Percentiles rank a stretch among this genome's conserved stretches.
Evolutionary conservation across 179 eudicot species (phyloP).

Genomic region (Actinidia chinensis): DNA sequence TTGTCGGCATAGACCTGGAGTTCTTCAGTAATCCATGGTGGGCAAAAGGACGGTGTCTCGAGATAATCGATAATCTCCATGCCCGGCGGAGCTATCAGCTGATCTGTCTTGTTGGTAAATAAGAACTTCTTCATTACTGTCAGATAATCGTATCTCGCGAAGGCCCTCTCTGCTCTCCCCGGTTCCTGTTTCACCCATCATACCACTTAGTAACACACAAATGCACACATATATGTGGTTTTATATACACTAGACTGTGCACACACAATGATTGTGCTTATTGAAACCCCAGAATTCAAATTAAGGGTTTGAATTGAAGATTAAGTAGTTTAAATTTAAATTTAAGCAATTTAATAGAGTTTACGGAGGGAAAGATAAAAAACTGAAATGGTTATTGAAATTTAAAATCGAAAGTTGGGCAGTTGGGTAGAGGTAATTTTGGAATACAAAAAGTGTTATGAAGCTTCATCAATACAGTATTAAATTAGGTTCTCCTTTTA

Average conservation of each 20-base stretch:
- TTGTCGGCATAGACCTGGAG: constrained; percentile 50
- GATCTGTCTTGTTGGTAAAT: constrained; percentile 33
- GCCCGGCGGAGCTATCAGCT: constrained; percentile 41
- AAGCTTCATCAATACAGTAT: too few species aligned
- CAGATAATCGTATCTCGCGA: constrained; percentile 44
- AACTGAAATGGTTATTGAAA: too few species aligned
- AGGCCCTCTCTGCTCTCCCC: constrained; percentile 52
- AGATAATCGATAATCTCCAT: constrained; percentile 52
- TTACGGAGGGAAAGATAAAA: neutral
- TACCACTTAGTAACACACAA: neutral
- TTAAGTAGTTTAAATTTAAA: too few species aligned
- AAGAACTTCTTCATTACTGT: constrained; percentile 51
- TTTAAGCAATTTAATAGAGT: neutral
- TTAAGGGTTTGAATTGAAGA: too few species aligned
- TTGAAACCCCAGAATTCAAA: neutral
- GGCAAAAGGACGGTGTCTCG: constrained; percentile 37
- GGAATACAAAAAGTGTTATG: too few species aligned
- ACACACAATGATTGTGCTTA: neutral
- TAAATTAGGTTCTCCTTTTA: too few species aligned
- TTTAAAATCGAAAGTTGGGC: too few species aligned
- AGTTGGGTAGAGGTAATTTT: too few species aligned
- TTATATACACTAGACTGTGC: neutral
- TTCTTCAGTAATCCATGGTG: constrained; percentile 54
- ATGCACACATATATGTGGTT: neutral
- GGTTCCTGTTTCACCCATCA: constrained; percentile 29